Evolutionary conservation across 331 rosid genomes (phyloP), one percentile per base, ranked within the genome.

Genomic region (Rhamnella rubrinervis): DNA sequence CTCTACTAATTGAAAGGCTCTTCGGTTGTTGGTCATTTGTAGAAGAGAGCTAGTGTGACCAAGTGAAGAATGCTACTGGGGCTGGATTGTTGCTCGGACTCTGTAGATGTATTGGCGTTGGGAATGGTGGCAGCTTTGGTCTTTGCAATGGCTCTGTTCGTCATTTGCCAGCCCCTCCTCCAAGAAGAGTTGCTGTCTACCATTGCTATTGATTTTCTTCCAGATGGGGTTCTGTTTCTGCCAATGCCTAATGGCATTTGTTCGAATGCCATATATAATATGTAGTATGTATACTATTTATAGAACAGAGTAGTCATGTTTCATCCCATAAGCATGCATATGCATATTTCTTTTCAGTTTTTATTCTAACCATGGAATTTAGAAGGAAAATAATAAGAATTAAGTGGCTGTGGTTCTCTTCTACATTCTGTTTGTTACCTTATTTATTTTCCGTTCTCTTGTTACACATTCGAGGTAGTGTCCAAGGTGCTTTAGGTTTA

Each of bases 91-190:
- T 75, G 75, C 26, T 21, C 0, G 1, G 49, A 61, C 19, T n/a
- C 55, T 1, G 68, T 37, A 1, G 70, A 71, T 23, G 11, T 21
- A 23, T 11, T 66, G 23, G 51, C 81, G 71, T 26, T 78, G 55
- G 86, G 80, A 23, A 9, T 74, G 75, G 57, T 73, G 64, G 25
- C 76, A 72, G 78, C 65, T 67, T 20, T 77, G 59, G 70, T 74
- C 56, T 49, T 78, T 25, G 84, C 78, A 9, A 70, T 78, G 82
- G 81, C 80, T 44, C 67, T 84, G 72, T 73, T 84, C 26, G 25
- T 63, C 47, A 0, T 73, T 37, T 72, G 80, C 28, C 82, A 56
- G 28, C 80, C 78, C 81, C 58, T 53, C 84, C 74, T 13, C 70
- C 56, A 5, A 73, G 73, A 63, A 78, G 85, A 64, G 71, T 74